Evolutionary conservation across 441 rosid species (phyloP).

Genomic region (Adansonia gregorii): DNA sequence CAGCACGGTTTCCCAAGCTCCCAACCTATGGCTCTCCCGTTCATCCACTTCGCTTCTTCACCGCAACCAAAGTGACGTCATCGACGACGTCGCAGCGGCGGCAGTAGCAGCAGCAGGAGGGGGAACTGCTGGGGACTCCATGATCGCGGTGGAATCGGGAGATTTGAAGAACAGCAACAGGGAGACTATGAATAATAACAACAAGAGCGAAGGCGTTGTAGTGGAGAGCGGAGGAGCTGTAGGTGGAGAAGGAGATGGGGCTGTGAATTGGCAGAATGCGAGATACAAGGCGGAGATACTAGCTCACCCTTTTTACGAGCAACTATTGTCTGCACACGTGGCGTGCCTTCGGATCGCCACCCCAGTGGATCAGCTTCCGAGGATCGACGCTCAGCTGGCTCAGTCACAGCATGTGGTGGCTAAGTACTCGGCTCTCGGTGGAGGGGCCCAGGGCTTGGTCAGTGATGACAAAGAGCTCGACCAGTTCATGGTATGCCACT

Average conservation of each 20-base stretch:
- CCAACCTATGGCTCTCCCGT: constrained; percentile 69
- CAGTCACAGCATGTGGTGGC: constrained; percentile 96
- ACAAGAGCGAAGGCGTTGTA: constrained; percentile 47
- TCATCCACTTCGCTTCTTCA: constrained; percentile 48
- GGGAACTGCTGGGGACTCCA: constrained; percentile 40
- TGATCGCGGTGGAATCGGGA: constrained; percentile 52
- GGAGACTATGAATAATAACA: constrained; percentile 43
- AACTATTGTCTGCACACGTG: constrained; percentile 91
- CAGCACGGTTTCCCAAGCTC: constrained; percentile 39
- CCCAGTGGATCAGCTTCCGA: constrained; percentile 96
- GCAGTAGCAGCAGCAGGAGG: constrained; percentile 26
- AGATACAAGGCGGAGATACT: constrained; percentile 85
- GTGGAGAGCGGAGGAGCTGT: constrained; percentile 44
- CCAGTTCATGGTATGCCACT: constrained; percentile 81
- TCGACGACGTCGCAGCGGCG: constrained; percentile 51
- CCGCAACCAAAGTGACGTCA: constrained; percentile 61
- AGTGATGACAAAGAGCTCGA: constrained; percentile 93
- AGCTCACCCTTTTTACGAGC: constrained; percentile 90
- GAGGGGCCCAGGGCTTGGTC: constrained; percentile 61
- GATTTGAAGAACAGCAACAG: constrained; percentile 54
- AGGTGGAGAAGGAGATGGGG: constrained; percentile 49
- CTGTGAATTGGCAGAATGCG: constrained; percentile 85
- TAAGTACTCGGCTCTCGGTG: constrained; percentile 80
- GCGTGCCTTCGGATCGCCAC: constrained; percentile 95
- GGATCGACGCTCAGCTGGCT: constrained; percentile 95